Base-by-base conservation (phyloP, 345 rosid genomes). In the Gynandropsis gynandra region DNA sequence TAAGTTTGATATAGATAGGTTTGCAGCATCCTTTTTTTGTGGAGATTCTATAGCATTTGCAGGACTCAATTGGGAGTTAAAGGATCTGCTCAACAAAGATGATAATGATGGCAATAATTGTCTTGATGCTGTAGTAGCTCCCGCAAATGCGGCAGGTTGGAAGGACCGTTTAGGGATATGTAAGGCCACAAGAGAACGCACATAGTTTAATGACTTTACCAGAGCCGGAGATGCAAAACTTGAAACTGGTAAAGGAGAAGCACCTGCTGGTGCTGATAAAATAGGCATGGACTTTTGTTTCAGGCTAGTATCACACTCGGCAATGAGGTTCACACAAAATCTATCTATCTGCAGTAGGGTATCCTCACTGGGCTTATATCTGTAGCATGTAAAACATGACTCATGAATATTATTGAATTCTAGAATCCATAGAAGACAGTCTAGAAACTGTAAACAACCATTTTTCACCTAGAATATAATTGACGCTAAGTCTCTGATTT, bases 301-400 rank as follows among this genome's bases (percentile, higher is more conserved):
- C 50, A 75, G 74, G 67, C 64, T 85, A 57, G 63, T 48, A 69
- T 81, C 82, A 52, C 90, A 93, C 66, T 93, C 97, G 17, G 80
- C 70, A 66, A 85, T 81, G 43, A 75, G 73, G 71, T 65, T 77
- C 54, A 80, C 58, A 56, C 95, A 93, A 70, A 93, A 93, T 41
- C 83, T 77, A 65, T 93, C 97, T 52, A 93, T 85, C 70, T 78
- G 97, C 65, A 80, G 72, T 51, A 88, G 65, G 15, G 87, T 85
- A 72, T 88, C 99, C 74, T 93, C 99, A 10, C 85, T 71, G 42
- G 99, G 99, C 72, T 78, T 88, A 73, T 83, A 93, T 70, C 99
- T 93, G 86, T 73, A 76, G 54, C 35, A 72, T 37, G 36, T 27
- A 40, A 47, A 52, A 48, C 52, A 57, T 49, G 36, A 46, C 48